Evolutionary conservation across 2,329 filamentous ascomycete genomes (phyloP).

Genomic region (Pleurostoma richardsiae): DNA sequence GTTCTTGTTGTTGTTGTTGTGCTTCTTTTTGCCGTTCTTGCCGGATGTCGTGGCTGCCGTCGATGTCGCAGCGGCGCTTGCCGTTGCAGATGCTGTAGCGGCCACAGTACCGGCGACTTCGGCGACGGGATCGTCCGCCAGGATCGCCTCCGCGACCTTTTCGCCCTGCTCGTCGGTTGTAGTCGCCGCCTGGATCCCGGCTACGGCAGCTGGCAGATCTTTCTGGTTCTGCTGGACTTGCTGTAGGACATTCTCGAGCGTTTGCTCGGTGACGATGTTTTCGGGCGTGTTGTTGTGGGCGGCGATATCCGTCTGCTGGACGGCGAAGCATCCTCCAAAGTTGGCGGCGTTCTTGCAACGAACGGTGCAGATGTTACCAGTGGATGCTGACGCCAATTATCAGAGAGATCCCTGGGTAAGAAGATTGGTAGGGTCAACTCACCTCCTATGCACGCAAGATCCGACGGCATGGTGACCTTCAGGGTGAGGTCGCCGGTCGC

Average conservation of each 20-base stretch:
- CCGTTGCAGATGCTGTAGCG: not conserved
- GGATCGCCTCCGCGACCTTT: conserved; percentile 2
- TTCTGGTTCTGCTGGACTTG: conserved; percentile 44
- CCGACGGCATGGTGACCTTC: conserved; percentile 40
- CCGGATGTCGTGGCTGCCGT: not conserved
- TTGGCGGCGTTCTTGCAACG: conserved; percentile 48
- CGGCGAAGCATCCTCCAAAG: conserved; percentile 47
- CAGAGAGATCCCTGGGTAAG: not conserved
- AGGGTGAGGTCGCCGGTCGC: conserved; percentile 49
- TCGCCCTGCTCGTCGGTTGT: conserved; percentile 15
- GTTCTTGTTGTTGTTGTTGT: not conserved
- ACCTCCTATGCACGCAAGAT: conserved; percentile 43
- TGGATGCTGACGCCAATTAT: conserved; percentile 30
- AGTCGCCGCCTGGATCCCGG: conserved; percentile 32
- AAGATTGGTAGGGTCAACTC: conserved; percentile 12
- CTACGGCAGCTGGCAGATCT: conserved; percentile 40
- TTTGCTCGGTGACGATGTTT: conserved; percentile 37
- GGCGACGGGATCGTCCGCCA: conserved; percentile 1
- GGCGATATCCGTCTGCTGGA: conserved; percentile 42
- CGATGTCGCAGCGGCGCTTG: not conserved
- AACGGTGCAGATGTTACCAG: conserved; percentile 50
- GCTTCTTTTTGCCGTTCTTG: conserved; percentile 1
- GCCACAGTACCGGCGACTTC: not conserved
- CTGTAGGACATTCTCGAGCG: conserved; percentile 32
- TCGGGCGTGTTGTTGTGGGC: conserved; percentile 31